Evolutionary conservation across 2,329 filamentous ascomycete species (phyloP), one percentile per base, ranked within the genome.

Genomic region (Ceratocystis alfenasii): DNA sequence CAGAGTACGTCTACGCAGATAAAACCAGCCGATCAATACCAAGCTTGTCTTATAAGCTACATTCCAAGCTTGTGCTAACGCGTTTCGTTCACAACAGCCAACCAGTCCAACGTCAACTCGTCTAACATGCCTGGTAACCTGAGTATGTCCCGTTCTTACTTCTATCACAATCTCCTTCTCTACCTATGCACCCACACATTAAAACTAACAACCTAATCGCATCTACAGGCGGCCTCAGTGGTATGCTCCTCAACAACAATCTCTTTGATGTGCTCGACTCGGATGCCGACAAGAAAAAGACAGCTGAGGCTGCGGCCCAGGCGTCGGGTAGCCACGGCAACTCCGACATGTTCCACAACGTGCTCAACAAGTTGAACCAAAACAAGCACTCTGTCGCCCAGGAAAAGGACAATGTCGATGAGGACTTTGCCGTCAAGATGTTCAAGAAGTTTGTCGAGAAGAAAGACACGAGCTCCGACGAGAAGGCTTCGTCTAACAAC

Each of bases 391-490:
- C 76, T 66, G 72, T 83, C 28, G 75, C 75, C n/a, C 71, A 77
- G 45, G 77, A 81, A 66, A 74, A 77, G 33, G 65, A 78, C 10
- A 79, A 83, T 64, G 70, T 77, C 55, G 76, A 78, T 41, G 81
- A 84, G 71, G 75, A 81, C 22, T 78, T 89, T 68, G 87, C 88
- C 20, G 83, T 93, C 25, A 79, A 83, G 70, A 83, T 88, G 70
- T 90, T 96, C 78, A 82, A 91, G 77, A 81, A 87, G 67, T 83
- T 87, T 72, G 95, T 91, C 73, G 82, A 81, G 44, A 75, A 75
- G 63, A 78, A 80, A 25, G 77, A 79, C 20, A 76, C 79, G 30
- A 75, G 79, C 65, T 75, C 78, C 44, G 74, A 76, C 69, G 74
- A 76, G 70, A 72, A 79, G 70, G 76, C 80, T 46, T 78, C 81